Evolutionary conservation across 2,329 filamentous ascomycete genomes (phyloP).

Genomic region (Verticillium alfalfae): DNA sequence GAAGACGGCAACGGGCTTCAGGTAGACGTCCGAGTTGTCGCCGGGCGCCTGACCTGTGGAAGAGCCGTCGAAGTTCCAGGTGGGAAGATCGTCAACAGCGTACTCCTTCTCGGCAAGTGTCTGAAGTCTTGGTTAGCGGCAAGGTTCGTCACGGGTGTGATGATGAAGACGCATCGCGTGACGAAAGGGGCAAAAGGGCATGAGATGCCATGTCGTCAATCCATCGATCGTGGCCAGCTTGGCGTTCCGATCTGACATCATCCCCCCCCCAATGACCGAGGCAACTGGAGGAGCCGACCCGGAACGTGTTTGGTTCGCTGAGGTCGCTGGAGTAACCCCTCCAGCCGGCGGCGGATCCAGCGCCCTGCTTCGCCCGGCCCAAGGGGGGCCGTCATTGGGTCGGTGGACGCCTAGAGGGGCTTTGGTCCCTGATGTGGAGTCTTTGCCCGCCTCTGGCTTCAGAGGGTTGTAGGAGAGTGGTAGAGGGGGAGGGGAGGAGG

Average conservation of each 20-base stretch:
- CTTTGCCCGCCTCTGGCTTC: background rate
- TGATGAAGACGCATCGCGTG: background rate
- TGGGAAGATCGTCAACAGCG: conserved; percentile 45
- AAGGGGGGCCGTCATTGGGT: background rate
- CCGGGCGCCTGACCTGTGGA: conserved; percentile 89
- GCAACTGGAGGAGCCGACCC: too few relatives aligned
- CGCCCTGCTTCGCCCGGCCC: background rate
- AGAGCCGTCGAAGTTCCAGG: conserved; percentile 64
- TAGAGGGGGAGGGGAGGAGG: background rate
- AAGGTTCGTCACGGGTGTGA: background rate
- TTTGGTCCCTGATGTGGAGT: background rate
- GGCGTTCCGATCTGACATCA: too few relatives aligned
- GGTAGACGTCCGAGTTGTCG: conserved; percentile 96
- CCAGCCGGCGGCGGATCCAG: background rate
- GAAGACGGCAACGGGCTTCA: conserved; percentile 83
- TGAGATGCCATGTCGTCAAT: background rate
- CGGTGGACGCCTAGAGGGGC: background rate
- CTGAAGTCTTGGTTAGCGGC: conserved; percentile 20
- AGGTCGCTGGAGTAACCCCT: background rate
- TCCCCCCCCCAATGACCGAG: too few relatives aligned
- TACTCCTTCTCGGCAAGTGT: conserved; percentile 45
- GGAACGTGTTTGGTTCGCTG: conserved; percentile 40
- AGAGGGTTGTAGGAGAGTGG: background rate
- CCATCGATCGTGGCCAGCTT: too few relatives aligned
- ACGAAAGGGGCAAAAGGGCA: background rate